phyloP scores from a whole-genome alignment of 768 basidiomycete genomes.

The Boletus reticuloceps region DNA sequence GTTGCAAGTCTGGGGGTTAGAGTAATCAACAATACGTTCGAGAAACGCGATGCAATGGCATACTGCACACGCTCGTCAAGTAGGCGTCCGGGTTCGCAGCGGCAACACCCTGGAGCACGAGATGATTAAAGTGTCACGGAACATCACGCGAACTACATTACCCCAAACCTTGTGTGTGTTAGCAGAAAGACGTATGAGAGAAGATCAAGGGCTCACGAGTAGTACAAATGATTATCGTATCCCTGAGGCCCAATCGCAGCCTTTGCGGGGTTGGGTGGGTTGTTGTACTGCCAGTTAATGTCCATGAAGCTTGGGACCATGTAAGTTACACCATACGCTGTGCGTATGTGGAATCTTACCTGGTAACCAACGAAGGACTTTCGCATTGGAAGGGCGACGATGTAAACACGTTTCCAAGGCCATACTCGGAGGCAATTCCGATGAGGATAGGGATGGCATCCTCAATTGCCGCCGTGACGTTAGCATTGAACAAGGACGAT shows the following conservation, averaged over 20 bases:
- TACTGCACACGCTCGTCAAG: slow-evolving; percentile 68
- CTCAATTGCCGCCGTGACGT: slow-evolving; percentile 33
- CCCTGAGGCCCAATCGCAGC: slow-evolving; percentile 66
- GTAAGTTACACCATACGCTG: slow-evolving; percentile 2
- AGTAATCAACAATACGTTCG: background rate
- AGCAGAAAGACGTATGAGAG: slow-evolving; percentile 1
- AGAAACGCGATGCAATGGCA: slow-evolving; percentile 18
- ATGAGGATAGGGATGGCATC: slow-evolving; percentile 38
- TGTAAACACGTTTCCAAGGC: slow-evolving; percentile 24
- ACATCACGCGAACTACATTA: slow-evolving; percentile 26
- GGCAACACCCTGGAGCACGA: slow-evolving; percentile 58
- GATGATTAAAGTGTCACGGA: background rate
- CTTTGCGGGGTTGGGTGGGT: slow-evolving; percentile 68
- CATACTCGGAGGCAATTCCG: slow-evolving; percentile 22
- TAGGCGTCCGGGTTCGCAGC: slow-evolving; percentile 63
- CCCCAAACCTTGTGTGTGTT: slow-evolving; percentile 49
- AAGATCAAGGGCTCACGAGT: slow-evolving; percentile 44
- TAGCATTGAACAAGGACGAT: slow-evolving; percentile 21
- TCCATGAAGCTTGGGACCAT: slow-evolving; percentile 69
- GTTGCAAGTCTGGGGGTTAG: slow-evolving; percentile 49
- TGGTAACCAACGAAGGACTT: slow-evolving; percentile 35
- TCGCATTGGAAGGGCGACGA: slow-evolving; percentile 13
- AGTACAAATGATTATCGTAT: slow-evolving; percentile 82
- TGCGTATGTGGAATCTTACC: slow-evolving; percentile 25
- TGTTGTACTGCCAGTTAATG: slow-evolving; percentile 69